Conservation (phyloP, 768 basidiomycete genomes). For the Trametes meyenii region DNA sequence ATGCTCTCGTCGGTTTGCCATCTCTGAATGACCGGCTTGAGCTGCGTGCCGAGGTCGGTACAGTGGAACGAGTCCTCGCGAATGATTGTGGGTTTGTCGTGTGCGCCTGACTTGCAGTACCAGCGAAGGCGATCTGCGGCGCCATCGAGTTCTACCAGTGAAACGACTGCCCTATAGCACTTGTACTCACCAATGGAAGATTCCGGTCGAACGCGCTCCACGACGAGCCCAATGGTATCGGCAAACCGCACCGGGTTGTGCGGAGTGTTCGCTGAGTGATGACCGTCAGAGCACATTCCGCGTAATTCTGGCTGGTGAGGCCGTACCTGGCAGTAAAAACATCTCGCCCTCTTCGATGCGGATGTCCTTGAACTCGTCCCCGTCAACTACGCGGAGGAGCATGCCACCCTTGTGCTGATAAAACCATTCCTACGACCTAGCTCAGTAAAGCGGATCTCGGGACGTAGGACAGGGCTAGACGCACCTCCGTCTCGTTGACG, state of each 20-base stretch:
- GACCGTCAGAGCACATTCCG: not conserved
- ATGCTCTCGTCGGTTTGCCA: conserved; percentile 74
- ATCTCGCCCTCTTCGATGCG: conserved; percentile 93
- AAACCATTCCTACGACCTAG: conserved; percentile 82
- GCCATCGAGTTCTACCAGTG: not conserved
- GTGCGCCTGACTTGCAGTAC: conserved; percentile 76
- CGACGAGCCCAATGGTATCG: conserved; percentile 88
- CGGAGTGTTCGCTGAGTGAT: conserved; percentile 79
- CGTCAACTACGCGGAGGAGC: conserved; percentile 86
- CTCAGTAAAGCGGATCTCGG: not conserved
- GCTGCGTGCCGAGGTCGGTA: conserved; percentile 88
- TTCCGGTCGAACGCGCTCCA: conserved; percentile 84
- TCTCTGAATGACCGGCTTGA: conserved; percentile 86
- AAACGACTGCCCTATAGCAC: not conserved
- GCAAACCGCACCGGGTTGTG: conserved; percentile 94
- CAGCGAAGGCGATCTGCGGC: conserved; percentile 84
- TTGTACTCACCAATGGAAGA: conserved; percentile 64
- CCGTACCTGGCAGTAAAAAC: conserved; percentile 89
- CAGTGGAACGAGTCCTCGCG: conserved; percentile 86
- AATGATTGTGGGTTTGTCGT: conserved; percentile 71
- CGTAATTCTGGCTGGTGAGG: not conserved
- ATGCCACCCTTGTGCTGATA: conserved; percentile 96
- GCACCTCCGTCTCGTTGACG: conserved; percentile 90
- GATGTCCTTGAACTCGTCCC: conserved; percentile 80
- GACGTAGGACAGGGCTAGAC: conserved; percentile 9